These are phyloP conservation scores for Nicotiana noctiflora DNA, from an alignment of 257 asterid genomes.

Conservation along the genomic window DNA sequence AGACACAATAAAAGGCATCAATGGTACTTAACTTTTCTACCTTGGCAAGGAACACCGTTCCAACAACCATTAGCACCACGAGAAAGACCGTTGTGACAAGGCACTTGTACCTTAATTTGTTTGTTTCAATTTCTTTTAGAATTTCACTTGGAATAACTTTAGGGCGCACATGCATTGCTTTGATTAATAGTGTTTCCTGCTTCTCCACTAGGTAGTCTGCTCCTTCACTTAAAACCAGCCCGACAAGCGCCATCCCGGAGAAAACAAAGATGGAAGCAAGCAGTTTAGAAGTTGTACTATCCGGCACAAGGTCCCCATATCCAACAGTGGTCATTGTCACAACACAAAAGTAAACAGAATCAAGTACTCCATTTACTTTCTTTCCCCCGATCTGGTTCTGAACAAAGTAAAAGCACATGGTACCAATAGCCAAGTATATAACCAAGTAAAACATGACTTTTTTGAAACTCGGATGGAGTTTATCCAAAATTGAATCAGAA, in stretches of 20 bases:
- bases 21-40: slow-evolving; percentile 56
- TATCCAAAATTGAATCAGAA: slow-evolving; percentile 34
- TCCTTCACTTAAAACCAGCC: slow-evolving; percentile 55
- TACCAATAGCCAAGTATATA: slow-evolving; percentile 49
- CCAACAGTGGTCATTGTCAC: slow-evolving; percentile 98
- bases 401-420: slow-evolving; percentile 60
- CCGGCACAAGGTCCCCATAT: slow-evolving; percentile 90
- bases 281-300: slow-evolving; percentile 48
- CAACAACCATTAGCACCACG: slow-evolving; percentile 38
- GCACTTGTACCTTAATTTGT: slow-evolving; percentile 58
- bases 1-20: slow-evolving; percentile 83
- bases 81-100: slow-evolving; percentile 24
- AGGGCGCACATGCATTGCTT: slow-evolving; percentile 49
- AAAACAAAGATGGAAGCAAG: slow-evolving; percentile 86
- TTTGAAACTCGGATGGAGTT: slow-evolving; percentile 46
- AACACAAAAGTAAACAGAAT: slow-evolving; percentile 82
- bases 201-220: slow-evolving; percentile 83
- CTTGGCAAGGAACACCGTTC: slow-evolving; percentile 44
- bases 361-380: slow-evolving; percentile 57
- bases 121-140: slow-evolving; percentile 48
- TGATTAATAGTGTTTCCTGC: slow-evolving; percentile 59
- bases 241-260: slow-evolving; percentile 82
- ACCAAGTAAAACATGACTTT: slow-evolving; percentile 38
- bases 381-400: slow-evolving; percentile 51
- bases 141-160: slow-evolving; percentile 36